Conservation (phyloP, 2,329 filamentous ascomycete genomes). For the Mycocentrospora acerina region DNA sequence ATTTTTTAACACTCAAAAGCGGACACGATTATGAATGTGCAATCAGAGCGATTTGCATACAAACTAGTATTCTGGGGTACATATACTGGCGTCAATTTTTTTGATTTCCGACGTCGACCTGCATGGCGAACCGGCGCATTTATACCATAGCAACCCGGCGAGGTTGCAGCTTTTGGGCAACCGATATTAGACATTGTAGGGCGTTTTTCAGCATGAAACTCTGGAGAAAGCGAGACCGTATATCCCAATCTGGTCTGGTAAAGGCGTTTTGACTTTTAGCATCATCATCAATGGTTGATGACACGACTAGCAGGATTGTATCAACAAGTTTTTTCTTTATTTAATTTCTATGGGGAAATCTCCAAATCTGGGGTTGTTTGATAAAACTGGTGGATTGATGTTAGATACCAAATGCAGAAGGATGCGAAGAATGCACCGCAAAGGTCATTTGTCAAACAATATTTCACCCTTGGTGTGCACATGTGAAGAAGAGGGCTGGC, state of each 20-base stretch:
- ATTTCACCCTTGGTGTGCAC: too few species aligned
- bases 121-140: slow-evolving; percentile 36
- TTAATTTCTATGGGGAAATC: slow-evolving; percentile 9
- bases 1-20: slow-evolving; percentile 17
- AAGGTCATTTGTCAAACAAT: not conserved
- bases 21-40: slow-evolving; percentile 36
- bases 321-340: slow-evolving; percentile 14
- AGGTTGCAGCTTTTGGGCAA: slow-evolving; percentile 22
- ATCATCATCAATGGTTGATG: slow-evolving; percentile 22
- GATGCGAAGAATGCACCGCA: not conserved
- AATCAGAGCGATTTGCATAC: slow-evolving; percentile 36
- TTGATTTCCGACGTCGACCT: slow-evolving; percentile 17
- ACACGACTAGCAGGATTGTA: slow-evolving; percentile 18
- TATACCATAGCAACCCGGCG: slow-evolving; percentile 26
- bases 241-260: slow-evolving; percentile 18
- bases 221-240: slow-evolving; percentile 10
- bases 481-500: too few species aligned
- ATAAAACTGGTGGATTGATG: slow-evolving; percentile 2
- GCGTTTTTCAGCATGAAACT: slow-evolving; percentile 26
- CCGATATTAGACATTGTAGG: slow-evolving; percentile 22
- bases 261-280: slow-evolving; percentile 21
- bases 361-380: slow-evolving; percentile 4
- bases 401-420: slow-evolving; percentile 2
- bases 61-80: slow-evolving; percentile 37
- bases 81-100: slow-evolving; percentile 33